Conservation (phyloP, 2,329 filamentous ascomycete species). For the Alternaria sp. region DNA sequence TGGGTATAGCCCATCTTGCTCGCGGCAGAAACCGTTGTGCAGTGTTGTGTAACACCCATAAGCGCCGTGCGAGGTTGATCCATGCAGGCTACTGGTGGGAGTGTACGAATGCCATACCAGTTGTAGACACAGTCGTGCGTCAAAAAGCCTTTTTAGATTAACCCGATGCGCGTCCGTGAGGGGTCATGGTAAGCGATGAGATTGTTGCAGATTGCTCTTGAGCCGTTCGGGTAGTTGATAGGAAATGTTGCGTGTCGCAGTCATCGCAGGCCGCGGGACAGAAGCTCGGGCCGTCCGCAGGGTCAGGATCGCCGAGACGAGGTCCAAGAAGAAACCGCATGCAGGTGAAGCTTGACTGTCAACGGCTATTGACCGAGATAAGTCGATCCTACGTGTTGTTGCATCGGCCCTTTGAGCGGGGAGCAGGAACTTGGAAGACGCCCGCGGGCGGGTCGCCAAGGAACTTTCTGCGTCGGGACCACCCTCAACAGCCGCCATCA, state of each 20-base stretch:
- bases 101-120: conserved; percentile 1
- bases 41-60: conserved; percentile 11
- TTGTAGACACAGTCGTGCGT: conserved; percentile 5
- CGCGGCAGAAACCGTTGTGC: conserved; percentile 9
- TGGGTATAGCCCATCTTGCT: conserved; percentile 11
- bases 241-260: neutral
- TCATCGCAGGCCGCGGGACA: neutral
- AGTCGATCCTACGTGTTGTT: neutral
- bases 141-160: conserved; percentile 6
- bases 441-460: neutral
- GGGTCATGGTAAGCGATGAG: conserved; percentile 10
- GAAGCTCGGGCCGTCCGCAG: neutral
- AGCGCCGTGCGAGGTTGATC: conserved; percentile 12
- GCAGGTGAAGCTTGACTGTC: conserved; percentile 10
- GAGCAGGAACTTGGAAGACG: neutral
- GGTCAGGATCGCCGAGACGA: conserved; percentile 10
- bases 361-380: neutral
- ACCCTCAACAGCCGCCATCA: neutral
- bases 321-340: conserved; percentile 5
- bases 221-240: conserved; percentile 5
- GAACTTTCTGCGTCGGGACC: neutral
- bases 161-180: conserved; percentile 9
- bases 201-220: conserved; percentile 3
- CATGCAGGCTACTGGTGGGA: conserved; percentile 8
- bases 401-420: neutral